Conservation (phyloP, 192 early-diverging fungal genomes). For the Rhizophagus clarus region DNA sequence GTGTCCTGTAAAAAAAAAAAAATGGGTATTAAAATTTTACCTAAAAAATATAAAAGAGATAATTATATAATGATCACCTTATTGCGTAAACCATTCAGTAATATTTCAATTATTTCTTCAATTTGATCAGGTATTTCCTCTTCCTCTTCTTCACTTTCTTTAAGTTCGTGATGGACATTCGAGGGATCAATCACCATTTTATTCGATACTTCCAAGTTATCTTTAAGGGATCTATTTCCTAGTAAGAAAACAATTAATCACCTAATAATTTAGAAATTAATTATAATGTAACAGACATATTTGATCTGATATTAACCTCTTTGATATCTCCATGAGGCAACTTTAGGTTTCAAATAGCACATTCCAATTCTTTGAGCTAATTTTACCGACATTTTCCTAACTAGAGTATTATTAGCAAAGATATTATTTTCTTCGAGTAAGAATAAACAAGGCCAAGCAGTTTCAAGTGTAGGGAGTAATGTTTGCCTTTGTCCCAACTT, state of each 20-base stretch:
- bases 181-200: conserved; percentile 41
- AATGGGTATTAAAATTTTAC: neutral
- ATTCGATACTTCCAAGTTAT: conserved; percentile 47
- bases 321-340: conserved; percentile 71
- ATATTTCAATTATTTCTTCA: conserved; percentile 78
- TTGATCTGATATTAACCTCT: conserved; percentile 46
- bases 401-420: conserved; percentile 69
- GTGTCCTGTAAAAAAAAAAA: conserved; percentile 62
- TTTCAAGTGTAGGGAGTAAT: conserved; percentile 57
- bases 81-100: conserved; percentile 84
- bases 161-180: conserved; percentile 23
- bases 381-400: conserved; percentile 83
- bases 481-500: conserved; percentile 69
- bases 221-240: conserved; percentile 56
- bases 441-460: conserved; percentile 43
- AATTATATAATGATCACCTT: conserved; percentile 49
- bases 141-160: conserved; percentile 59
- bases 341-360: conserved; percentile 70
- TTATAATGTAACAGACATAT: neutral
- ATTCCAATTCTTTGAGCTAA: conserved; percentile 83
- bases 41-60: neutral
- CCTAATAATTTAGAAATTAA: neutral
- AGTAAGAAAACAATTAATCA: neutral
- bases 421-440: conserved; percentile 47
- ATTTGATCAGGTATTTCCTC: conserved; percentile 81